Evolutionary conservation across 164 flowering plant species (phyloP).

Genomic region (Sedum album): DNA sequence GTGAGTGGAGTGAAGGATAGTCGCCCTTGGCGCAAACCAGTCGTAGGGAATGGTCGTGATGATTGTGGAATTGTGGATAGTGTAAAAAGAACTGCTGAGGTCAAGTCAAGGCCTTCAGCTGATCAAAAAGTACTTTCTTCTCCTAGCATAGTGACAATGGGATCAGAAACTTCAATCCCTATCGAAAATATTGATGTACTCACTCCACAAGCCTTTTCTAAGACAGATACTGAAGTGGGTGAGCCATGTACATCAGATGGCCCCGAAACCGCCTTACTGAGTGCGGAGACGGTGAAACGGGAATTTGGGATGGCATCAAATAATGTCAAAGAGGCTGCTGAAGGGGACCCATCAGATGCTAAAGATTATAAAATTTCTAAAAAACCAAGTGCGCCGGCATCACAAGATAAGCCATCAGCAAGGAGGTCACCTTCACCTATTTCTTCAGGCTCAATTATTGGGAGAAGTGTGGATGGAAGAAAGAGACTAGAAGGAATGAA

Average conservation of each 20-base stretch:
- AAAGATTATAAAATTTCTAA: not conserved
- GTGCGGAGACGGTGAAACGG: not conserved
- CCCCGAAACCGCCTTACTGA: not conserved
- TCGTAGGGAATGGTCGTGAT: not conserved
- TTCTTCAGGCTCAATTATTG: not conserved
- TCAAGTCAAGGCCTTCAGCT: constrained; percentile 7
- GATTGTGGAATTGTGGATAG: not conserved
- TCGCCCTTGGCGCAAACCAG: constrained; percentile 6
- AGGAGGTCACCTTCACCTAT: not conserved
- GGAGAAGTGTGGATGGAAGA: not conserved
- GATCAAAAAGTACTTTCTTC: not conserved
- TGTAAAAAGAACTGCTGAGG: not conserved
- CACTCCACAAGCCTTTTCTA: not conserved
- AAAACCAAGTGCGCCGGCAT: not conserved
- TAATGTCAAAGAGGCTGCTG: not conserved
- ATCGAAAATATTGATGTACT: not conserved
- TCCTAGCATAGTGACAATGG: not conserved
- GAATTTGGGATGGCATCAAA: not conserved
- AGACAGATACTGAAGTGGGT: not conserved
- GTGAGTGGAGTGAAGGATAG: not conserved
- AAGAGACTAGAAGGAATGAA: not conserved
- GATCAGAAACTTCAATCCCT: not conserved
- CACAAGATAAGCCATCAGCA: not conserved
- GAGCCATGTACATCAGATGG: not conserved
- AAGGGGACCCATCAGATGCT: not conserved